Evolutionary conservation across 495 filamentous ascomycete genomes (phyloP).

Genomic region (Bathelium albidoporum): DNA sequence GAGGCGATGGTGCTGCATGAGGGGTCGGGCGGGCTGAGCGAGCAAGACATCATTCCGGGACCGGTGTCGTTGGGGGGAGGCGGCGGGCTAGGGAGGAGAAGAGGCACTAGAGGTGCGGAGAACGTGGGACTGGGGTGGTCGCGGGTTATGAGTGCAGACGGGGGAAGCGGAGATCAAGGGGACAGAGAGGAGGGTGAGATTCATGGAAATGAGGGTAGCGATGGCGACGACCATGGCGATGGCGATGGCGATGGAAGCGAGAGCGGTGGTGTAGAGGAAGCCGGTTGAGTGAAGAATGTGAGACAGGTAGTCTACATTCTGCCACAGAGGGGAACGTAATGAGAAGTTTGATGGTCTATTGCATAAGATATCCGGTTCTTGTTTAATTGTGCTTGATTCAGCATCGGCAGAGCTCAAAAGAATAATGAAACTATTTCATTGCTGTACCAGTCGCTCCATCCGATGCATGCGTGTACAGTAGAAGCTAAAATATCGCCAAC

Average conservation of each 20-base stretch:
- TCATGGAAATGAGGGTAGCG: background rate
- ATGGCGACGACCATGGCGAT: background rate
- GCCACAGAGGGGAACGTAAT: background rate
- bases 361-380: background rate
- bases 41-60: constrained; percentile 47
- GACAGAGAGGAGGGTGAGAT: background rate
- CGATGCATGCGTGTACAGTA: background rate
- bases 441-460: background rate
- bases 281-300: background rate
- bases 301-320: background rate
- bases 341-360: background rate
- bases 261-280: background rate
- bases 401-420: too few relatives aligned
- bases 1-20: constrained; percentile 59
- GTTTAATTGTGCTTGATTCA: too few relatives aligned
- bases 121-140: too few relatives aligned
- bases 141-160: background rate
- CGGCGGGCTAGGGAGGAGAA: too few relatives aligned
- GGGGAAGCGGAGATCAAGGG: background rate
- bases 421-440: too few relatives aligned
- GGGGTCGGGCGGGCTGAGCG: constrained; percentile 44
- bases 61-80: background rate
- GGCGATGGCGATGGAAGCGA: background rate
- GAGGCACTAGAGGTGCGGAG: background rate
- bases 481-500: background rate